Evolutionary conservation across 73 alveolate species (phyloP).

Genomic region (Paramecium sexaurelia): DNA sequence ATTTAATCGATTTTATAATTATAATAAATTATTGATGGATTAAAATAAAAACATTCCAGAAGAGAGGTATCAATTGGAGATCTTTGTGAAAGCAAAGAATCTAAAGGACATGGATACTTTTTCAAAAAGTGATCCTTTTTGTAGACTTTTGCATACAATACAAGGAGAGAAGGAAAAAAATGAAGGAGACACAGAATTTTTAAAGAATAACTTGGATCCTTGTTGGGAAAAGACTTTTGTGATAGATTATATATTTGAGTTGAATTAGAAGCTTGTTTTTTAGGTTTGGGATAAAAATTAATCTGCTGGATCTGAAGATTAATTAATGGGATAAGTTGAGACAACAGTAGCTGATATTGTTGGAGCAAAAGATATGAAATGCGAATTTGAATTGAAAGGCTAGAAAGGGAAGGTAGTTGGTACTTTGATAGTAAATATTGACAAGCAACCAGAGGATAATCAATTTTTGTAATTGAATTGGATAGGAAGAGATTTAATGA

Average conservation of each 20-base stretch:
- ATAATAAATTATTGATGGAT: constrained; percentile 8
- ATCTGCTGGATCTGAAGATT: constrained; percentile 65
- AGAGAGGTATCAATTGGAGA: constrained; percentile 70
- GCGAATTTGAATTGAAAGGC: constrained; percentile 60
- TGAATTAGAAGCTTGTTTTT: constrained; percentile 73
- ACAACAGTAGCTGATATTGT: constrained; percentile 83
- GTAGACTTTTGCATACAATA: constrained; percentile 23
- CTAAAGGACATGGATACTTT: constrained; percentile 74
- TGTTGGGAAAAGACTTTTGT: constrained; percentile 71
- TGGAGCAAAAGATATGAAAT: constrained; percentile 75
- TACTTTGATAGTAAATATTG: constrained; percentile 72
- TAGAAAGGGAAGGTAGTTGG: constrained; percentile 49
- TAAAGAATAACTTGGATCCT: constrained; percentile 78
- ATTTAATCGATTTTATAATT: background rate
- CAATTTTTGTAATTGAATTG: constrained; percentile 61
- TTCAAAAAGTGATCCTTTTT: constrained; percentile 83
- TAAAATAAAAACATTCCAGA: constrained; percentile 48
- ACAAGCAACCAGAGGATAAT: constrained; percentile 65
- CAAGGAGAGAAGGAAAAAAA: constrained; percentile 45
- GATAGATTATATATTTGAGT: constrained; percentile 85
- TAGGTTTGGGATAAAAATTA: constrained; percentile 74
- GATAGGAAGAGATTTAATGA: constrained; percentile 61
- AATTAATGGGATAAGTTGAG: constrained; percentile 62
- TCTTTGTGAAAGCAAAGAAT: constrained; percentile 71
- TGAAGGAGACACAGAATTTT: constrained; percentile 76